Evolutionary conservation across 495 filamentous ascomycete genomes (phyloP).

Genomic region (Staphylotrichum longicolle): DNA sequence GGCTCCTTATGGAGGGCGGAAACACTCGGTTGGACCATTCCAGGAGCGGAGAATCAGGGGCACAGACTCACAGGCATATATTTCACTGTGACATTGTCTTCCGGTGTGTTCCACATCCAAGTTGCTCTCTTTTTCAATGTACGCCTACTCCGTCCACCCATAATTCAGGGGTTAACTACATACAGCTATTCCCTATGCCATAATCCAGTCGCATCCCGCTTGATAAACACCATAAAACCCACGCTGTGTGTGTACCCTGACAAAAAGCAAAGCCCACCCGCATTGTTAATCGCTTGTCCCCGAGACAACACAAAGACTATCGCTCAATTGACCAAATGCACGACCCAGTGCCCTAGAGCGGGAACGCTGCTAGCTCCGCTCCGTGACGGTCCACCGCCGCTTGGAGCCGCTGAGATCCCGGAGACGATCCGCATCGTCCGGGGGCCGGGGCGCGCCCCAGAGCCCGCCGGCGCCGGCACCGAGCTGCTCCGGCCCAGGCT

Average conservation of each 20-base stretch:
- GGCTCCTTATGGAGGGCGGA: too few relatives aligned
- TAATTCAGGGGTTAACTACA: too few relatives aligned
- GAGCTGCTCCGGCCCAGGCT: constrained; percentile 20
- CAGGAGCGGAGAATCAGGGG: too few relatives aligned
- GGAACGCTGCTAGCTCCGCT: constrained; percentile 25
- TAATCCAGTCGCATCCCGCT: not conserved
- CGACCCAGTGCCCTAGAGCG: not conserved
- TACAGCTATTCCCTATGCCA: not conserved
- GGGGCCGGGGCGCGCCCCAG: constrained; percentile 38
- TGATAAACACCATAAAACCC: not conserved
- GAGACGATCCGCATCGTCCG: constrained; percentile 38
- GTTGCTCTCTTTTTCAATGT: too few relatives aligned
- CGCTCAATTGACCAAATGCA: not conserved
- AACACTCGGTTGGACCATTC: too few relatives aligned
- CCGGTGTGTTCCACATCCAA: too few relatives aligned
- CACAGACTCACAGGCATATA: too few relatives aligned
- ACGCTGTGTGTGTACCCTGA: not conserved
- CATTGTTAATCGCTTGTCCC: not conserved
- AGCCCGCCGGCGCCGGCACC: constrained; percentile 35
- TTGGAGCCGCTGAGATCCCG: constrained; percentile 42
- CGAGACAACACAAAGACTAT: not conserved
- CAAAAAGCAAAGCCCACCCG: not conserved
- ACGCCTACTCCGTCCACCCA: too few relatives aligned
- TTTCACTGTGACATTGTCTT: too few relatives aligned
- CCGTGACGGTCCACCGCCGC: constrained; percentile 48